Conservation (phyloP, 139 green algal species). For the Bryopsis sp. region DNA sequence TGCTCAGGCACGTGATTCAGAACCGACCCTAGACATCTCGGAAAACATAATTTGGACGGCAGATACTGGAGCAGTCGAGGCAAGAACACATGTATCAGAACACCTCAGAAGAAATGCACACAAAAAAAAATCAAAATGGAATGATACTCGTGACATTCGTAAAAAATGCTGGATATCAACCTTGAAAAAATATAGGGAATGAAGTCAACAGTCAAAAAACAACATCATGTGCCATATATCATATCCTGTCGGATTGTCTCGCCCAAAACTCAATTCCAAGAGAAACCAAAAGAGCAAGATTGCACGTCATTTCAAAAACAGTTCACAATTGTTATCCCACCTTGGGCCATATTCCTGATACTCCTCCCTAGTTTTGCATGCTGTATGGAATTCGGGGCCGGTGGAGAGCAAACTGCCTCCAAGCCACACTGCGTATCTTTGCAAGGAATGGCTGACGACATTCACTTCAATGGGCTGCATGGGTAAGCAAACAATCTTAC, state of each 20-base stretch:
- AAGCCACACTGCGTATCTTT: conserved; percentile 69
- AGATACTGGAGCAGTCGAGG: background rate
- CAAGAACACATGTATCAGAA: background rate
- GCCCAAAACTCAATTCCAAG: background rate
- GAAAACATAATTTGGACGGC: conserved; percentile 1
- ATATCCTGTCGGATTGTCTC: no score
- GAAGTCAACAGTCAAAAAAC: background rate
- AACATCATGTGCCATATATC: no score
- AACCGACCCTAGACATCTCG: background rate
- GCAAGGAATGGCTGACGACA: conserved; percentile 55
- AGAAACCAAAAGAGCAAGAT: background rate
- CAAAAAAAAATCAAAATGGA: background rate
- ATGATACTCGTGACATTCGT: background rate
- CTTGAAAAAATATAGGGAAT: background rate
- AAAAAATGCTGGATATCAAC: background rate
- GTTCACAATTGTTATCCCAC: background rate
- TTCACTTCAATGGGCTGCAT: conserved; percentile 34
- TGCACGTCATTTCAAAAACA: background rate
- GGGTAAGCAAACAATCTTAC: conserved; percentile 4
- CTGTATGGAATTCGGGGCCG: conserved; percentile 33
- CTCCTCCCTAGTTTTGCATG: conserved; percentile 39
- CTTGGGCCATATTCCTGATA: conserved; percentile 60
- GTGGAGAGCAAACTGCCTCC: conserved; percentile 58
- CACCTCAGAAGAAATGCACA: background rate
- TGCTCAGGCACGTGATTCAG: no score